Evolutionary conservation across 768 basidiomycete genomes (phyloP), one percentile per base, ranked within the genome.

Genomic region (Hypholoma sublateritium): DNA sequence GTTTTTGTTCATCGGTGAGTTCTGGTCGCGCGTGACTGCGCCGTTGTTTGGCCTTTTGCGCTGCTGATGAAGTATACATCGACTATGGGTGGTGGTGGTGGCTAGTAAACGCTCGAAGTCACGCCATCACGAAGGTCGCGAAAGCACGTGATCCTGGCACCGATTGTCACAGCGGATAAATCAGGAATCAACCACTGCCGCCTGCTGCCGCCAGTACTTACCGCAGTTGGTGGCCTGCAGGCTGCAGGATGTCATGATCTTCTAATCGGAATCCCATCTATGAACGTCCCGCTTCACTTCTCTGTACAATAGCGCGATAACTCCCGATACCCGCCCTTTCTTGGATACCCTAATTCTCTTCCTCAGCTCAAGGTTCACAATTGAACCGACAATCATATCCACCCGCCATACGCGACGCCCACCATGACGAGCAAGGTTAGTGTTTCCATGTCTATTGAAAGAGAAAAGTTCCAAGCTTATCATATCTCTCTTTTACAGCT

Each of bases 1-100:
- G 91, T 65, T 91, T 91, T 66, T 93, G 91, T 69, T 94, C 91
- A 44, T 94, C 92, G 8, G 87, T 81, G 51, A 94, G 85, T 59
- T 94, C 91, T 61, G 91, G 92, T 35, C 91, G 88, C 32, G 85
- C 51, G 61, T 91, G 89, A 1, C 86, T 80, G 60, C 87, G 81
- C 62, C 90, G 76, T 32, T 32, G 28, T 68, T 81, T 83, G 60
- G 90, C 89, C 57, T 89, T 85, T 70, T 91, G 90, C 46, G 82
- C 85, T 24, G 82, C 81, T 34, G 88, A 84, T 13, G 86, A 81
- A 34, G 81, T 76, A 74, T 88, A 90, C 81, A 84, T 82, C 9
- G 61, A 66, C 66, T 12, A 14, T n/a, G 55, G 60, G 47, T 49
- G 56, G 55, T 55, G 39, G 61, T 53, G 49, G 49, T 53, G 28